Evolutionary conservation across 75 land plant species (phyloP).

Genomic region (Chamaecyparis obtusa): DNA sequence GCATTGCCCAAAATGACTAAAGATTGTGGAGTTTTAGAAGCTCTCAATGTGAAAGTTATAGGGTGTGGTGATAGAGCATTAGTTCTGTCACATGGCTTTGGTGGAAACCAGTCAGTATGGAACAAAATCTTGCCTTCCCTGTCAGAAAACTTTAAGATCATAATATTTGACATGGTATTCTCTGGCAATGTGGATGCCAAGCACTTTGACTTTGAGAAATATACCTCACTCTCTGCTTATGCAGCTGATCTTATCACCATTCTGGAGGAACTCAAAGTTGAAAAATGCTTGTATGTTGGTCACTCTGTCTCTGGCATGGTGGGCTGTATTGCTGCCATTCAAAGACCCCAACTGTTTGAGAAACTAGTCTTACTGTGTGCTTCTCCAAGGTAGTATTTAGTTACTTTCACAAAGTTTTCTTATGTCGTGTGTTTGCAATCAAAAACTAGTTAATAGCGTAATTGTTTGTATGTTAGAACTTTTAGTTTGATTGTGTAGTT

Average conservation of each 20-base stretch:
- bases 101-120: slow-evolving; percentile 62
- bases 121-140: slow-evolving; percentile 44
- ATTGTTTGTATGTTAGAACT: no score
- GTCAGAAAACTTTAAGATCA: slow-evolving; percentile 19
- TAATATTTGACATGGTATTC: slow-evolving; percentile 62
- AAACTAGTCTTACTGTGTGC: slow-evolving; percentile 22
- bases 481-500: no score
- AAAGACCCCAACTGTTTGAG: slow-evolving; percentile 25
- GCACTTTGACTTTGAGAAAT: neutral
- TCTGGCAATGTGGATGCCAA: slow-evolving; percentile 25
- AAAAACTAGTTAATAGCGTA: no score
- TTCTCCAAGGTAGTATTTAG: slow-evolving; percentile 21
- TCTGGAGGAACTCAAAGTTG: slow-evolving; percentile 24
- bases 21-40: neutral
- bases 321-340: slow-evolving; percentile 29
- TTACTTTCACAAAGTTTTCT: neutral
- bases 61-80: slow-evolving; percentile 34
- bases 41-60: slow-evolving; percentile 33
- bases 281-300: slow-evolving; percentile 26
- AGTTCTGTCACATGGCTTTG: slow-evolving; percentile 66
- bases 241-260: slow-evolving; percentile 33
- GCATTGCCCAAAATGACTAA: neutral
- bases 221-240: slow-evolving; percentile 21
- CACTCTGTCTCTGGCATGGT: slow-evolving; percentile 38
- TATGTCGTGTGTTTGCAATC: no score